Base-by-base conservation (phyloP, 2,329 filamentous ascomycete genomes). In the Xylariaceae sp. region DNA sequence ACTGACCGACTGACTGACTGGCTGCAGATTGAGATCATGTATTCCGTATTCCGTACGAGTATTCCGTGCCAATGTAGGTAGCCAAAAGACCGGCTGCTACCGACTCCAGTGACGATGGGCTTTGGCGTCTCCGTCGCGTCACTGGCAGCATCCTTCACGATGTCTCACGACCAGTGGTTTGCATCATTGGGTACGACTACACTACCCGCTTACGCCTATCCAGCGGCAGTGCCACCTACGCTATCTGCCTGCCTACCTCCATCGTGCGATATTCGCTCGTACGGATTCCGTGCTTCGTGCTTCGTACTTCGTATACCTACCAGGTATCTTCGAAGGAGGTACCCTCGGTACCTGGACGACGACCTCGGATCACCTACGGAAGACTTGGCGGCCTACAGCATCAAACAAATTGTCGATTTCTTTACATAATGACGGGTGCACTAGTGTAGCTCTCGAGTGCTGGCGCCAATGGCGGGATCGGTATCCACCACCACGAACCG, bases 391-490 rank as follows among this genome's bases (percentile, higher is more conserved):
- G 37, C 23, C 23, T 30, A 30, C 47, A 53, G 23, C 39, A 30
- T n/a, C 50, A 23, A 23, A 35, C 2, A n/a, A 30, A 23, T 54
- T 17, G 35, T 39, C 51, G 55, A 55, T 59, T 56, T 34, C 18
- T 50, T 50, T 51, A 51, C 23, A 34, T 51, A 51, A 51, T 51
- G 10, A 34, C 48, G 23, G 49, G 7, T 51, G 34, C 49, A 51
- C 49, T 51, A 51, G 49, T 15, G 23, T 51, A 39, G 42, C 49
- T 47, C 15, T 57, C 51, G 51, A 37, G n/a, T 30, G 51, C 54
- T 63, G 58, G 58, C 56, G 54, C 59, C 51, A 59, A 61, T 45
- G 34, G 42, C 47, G 53, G 58, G 50, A 53, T 23, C 18, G 48
- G 34, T 49, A 50, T 56, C 52, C 55, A 60, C 52, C 23, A 30